These are phyloP conservation scores for Alternaria brassicicola DNA, from an alignment of 2,329 filamentous ascomycete species.

Conservation along the genomic window DNA sequence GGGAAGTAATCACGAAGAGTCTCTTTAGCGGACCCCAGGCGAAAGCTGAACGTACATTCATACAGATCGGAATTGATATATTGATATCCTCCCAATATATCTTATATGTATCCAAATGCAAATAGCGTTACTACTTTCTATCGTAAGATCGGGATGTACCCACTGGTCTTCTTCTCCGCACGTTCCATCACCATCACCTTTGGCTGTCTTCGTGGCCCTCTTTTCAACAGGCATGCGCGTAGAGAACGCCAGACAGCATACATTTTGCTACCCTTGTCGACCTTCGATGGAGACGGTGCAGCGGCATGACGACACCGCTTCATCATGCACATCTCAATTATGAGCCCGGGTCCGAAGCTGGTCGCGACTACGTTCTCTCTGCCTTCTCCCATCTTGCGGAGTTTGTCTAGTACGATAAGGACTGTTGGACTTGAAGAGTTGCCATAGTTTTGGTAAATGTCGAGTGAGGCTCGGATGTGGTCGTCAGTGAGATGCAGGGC, in stretches of 20 bases:
- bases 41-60: not conserved
- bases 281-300: not conserved
- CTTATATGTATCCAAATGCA: not conserved
- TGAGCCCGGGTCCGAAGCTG: conserved; percentile 72
- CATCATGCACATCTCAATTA: conserved; percentile 71
- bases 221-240: not conserved
- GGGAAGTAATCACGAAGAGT: not conserved
- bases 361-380: conserved; percentile 69
- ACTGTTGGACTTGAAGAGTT: conserved; percentile 73
- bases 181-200: not conserved
- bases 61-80: not conserved
- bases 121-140: not conserved
- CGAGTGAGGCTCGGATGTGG: conserved; percentile 72
- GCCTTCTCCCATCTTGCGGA: conserved; percentile 54
- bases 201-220: not conserved
- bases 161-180: not conserved
- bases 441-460: conserved; percentile 70
- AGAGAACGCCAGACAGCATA: not conserved
- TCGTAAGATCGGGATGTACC: not conserved
- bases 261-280: not conserved
- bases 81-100: not conserved
- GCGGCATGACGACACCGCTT: conserved; percentile 49
- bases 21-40: not conserved
- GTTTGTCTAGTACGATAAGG: conserved; percentile 68
- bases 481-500: conserved; percentile 64